A percentile compares a stretch with the other conserved stretches of the same genome.
phyloP scores from a whole-genome alignment of 202 grass and related monocot species.

The Zizania palustris region DNA sequence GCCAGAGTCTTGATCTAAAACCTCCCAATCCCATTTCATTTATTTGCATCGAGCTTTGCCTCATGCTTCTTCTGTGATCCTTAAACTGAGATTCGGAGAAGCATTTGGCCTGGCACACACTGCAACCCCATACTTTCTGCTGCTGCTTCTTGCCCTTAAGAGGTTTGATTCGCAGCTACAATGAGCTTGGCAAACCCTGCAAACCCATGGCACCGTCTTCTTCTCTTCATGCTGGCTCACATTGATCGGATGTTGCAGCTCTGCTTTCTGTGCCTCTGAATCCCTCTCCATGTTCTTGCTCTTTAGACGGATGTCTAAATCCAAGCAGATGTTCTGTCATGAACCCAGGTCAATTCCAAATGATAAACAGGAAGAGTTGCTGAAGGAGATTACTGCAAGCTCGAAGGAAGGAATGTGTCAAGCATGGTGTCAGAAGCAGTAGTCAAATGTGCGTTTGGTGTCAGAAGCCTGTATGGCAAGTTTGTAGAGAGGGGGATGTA shows the following conservation, averaged over 20 bases:
- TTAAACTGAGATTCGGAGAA: too few relatives aligned
- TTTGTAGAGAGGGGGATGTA: too few relatives aligned
- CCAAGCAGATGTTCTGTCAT: not conserved
- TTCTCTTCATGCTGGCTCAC: conserved; percentile 1
- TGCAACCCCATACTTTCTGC: conserved; percentile 9
- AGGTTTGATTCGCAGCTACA: conserved; percentile 8
- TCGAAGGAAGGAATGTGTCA: too few relatives aligned
- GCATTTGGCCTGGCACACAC: too few relatives aligned
- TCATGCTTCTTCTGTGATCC: not conserved
- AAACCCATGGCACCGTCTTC: not conserved
- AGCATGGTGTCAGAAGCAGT: too few relatives aligned
- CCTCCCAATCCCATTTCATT: not conserved
- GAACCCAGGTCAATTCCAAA: too few relatives aligned
- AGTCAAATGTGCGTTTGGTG: too few relatives aligned
- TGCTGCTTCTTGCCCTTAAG: conserved; percentile 32
- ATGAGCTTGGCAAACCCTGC: conserved; percentile 23
- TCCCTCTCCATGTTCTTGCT: not conserved
- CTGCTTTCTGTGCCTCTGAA: not conserved
- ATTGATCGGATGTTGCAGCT: not conserved
- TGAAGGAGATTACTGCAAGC: too few relatives aligned
- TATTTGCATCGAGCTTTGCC: conserved; percentile 10
- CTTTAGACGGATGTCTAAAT: conserved; percentile 30
- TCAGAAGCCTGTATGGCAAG: too few relatives aligned
- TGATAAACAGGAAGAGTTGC: too few relatives aligned
- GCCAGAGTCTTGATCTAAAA: not conserved